A percentile compares a stretch with the other conserved stretches of the same genome.
Conservation (phyloP, 352 stramenopile genomes). For the Blastocystis sp. region DNA sequence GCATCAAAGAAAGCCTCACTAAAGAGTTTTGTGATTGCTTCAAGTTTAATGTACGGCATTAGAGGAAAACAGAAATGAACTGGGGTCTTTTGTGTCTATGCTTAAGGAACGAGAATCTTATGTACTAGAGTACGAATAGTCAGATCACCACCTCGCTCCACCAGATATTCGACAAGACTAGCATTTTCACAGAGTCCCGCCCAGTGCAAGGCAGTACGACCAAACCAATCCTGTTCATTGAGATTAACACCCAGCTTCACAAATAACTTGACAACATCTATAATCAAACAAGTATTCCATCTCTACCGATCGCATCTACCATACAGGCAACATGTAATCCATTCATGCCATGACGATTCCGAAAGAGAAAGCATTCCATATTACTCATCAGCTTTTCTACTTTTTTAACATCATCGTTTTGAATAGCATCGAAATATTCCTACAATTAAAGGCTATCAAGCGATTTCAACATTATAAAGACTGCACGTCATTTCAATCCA, state of each 20-base stretch:
- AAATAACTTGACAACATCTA: neutral
- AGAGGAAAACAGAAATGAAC: slow-evolving; percentile 16
- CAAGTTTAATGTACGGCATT: neutral
- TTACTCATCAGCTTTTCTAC: neutral
- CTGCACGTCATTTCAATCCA: neutral
- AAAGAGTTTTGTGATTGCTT: neutral
- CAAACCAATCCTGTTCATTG: slow-evolving; percentile 23
- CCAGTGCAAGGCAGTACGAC: slow-evolving; percentile 4
- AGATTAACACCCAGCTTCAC: neutral
- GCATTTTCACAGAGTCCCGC: neutral
- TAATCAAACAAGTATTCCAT: neutral
- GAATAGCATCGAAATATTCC: slow-evolving; percentile 4
- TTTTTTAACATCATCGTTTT: neutral
- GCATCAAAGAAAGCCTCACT: neutral
- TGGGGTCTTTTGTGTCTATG: slow-evolving; percentile 1
- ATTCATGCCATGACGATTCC: neutral
- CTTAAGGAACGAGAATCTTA: neutral
- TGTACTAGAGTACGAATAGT: neutral
- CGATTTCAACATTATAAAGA: too few relatives aligned
- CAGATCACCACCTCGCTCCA: neutral
- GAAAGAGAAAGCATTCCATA: neutral
- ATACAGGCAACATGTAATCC: neutral
- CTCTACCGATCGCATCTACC: neutral
- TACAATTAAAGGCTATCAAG: neutral
- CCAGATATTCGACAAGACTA: neutral